Percentiles rank a stretch among this genome's conserved stretches.
Evolutionary conservation across 805 yeast species (phyloP).

Genomic region (Ogataea sp.): DNA sequence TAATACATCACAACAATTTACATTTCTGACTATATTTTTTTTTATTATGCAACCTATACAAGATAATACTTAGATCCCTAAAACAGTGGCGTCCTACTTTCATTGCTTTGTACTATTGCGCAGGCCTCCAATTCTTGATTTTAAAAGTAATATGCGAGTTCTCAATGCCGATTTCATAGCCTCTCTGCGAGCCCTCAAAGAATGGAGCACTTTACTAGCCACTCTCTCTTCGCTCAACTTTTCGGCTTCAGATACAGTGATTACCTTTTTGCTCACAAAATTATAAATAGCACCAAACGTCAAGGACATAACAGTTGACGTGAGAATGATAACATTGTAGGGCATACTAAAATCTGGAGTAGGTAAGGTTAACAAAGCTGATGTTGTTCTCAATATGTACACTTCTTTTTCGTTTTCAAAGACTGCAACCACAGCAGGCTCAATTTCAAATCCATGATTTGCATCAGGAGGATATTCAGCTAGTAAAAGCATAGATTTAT

Average conservation of each 20-base stretch:
- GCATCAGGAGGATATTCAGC: conserved; percentile 99
- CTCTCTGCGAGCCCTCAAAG: background rate
- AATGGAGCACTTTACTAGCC: background rate
- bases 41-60: no score
- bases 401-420: conserved; percentile 19
- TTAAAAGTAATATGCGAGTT: background rate
- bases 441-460: conserved; percentile 92
- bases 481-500: conserved; percentile 73
- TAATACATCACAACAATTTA: no score
- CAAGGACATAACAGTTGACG: conserved; percentile 89
- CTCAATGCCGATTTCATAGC: background rate
- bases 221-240: no score
- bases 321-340: conserved; percentile 87
- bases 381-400: conserved; percentile 69
- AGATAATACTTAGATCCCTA: no score
- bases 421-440: conserved; percentile 76
- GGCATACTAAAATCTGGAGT: conserved; percentile 99
- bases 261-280: conserved; percentile 61
- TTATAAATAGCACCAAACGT: conserved; percentile 85
- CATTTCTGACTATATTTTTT: background rate
- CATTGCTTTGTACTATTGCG: no score
- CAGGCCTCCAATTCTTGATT: no score
- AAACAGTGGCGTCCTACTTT: no score
- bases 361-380: conserved; percentile 79
- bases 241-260: conserved; percentile 67